Evolutionary conservation across 208 protist species (phyloP), one percentile per base, ranked within the genome.

Genomic region (Trypanosoma platydactyli): DNA sequence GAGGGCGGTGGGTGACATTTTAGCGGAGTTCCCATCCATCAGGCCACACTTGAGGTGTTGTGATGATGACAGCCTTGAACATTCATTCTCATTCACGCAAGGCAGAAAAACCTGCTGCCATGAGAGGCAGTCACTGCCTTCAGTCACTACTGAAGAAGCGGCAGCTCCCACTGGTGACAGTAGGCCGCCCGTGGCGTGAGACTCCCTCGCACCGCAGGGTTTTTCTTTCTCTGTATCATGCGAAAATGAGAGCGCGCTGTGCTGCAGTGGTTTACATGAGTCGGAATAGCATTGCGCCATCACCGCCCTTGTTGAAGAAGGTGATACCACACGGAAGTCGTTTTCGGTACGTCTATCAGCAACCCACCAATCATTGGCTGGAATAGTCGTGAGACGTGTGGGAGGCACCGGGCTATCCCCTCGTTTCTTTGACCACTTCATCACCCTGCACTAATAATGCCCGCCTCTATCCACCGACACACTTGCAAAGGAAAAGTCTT

Each of bases 181-280:
- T 20, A 30, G 29, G 4, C 16, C 16, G 22, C 49, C 25, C 0
- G 18, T 46, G 0, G 3, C 27, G 30, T n/a, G 38, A 42, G 1
- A 12, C 6, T 50, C 20, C 3, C 7, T 15, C 20, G 20, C 18
- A 41, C 18, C 59, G 25, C 59, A 45, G 11, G 33, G 15, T 12
- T 18, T 42, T 20, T 46, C 48, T 45, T 15, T 20, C 18, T 45
- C 35, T 30, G 25, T 20, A 20, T 20, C 5, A 40, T 42, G 18
- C 3, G 59, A 56, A 44, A 29, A 53, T 1, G 59, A 64, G 49
- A 55, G 48, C 6, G 59, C 33, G 18, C 59, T 44, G n/a, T 64
- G 48, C 35, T 46, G 46, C 20, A 6, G 30, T 44, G 46, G 41
- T 38, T 3, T 20, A 16, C 16, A 15, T 16, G 16, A 20, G 0